Evolutionary conservation across 768 basidiomycete genomes (phyloP), one percentile per base, ranked within the genome.

Genomic region (Hortiboletus campestris): DNA sequence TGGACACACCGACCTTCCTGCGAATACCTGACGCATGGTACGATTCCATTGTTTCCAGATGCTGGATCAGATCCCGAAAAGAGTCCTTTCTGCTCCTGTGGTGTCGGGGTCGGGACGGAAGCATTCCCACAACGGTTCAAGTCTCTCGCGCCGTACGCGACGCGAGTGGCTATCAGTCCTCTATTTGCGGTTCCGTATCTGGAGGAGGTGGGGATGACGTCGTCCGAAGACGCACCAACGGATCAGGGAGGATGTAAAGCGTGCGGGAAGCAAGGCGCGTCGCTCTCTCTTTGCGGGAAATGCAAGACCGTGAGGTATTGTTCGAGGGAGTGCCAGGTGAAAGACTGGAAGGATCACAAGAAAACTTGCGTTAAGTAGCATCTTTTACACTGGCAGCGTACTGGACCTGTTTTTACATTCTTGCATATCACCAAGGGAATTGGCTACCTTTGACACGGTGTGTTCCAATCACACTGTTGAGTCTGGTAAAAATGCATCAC

Each of bases 151-250:
- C 74, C 74, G 8, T 77, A 76, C 49, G 76, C 72, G 14, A 83
- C 80, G 2, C 72, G 84, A 10, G 67, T 76, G 6, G 85, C 81
- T 0, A 67, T 86, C 38, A 72, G 77, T 2, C 84, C 82, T 0
- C 66, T 86, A 12, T 85, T 84, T 49, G 74, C 79, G 0, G 75
- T 79, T 16, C 72, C 81, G 7, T 82, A 78, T 61, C 51, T 82
- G 58, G 80, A 83, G 57, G 63, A 63, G 14, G 61, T 79, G 19
- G 70, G 66, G 2, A 51, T 57, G 14, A 1, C 13, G n/a, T 35
- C 8, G 25, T 25, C 25, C 25, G 25, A 25, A 31, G 36, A 51
- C 5, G 42, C 6, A 2, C 36, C 28, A 6, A 39, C n/a, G 8
- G 43, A 45, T 13, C 22, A 34, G 38, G 46, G 20, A 16, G n/a